These are phyloP conservation scores for Coprinopsis strossmayeri DNA, from an alignment of 768 basidiomycete species.

Conservation along the genomic window DNA sequence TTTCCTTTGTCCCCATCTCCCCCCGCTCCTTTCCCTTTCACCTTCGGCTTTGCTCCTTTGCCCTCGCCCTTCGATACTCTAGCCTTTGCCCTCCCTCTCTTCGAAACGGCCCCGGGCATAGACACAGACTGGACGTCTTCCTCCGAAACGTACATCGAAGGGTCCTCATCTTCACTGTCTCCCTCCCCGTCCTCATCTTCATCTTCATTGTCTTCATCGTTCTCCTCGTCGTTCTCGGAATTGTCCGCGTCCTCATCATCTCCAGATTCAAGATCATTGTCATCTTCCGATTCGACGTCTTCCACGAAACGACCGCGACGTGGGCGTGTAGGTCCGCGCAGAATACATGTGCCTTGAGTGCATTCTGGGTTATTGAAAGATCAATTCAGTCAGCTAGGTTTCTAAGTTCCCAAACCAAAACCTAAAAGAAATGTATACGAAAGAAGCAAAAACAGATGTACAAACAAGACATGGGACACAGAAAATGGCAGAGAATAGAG, in stretches of 20 bases:
- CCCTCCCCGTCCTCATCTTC: not conserved
- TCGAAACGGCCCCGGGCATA: not conserved
- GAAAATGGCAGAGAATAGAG: too few relatives aligned
- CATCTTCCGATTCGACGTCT: slow-evolving; percentile 28
- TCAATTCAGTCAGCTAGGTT: too few relatives aligned
- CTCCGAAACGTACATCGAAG: not conserved
- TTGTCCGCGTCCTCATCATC: slow-evolving; percentile 29
- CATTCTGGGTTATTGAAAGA: too few relatives aligned
- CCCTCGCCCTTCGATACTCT: not conserved
- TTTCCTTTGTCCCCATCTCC: slow-evolving; percentile 22
- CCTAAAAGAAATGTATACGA: too few relatives aligned
- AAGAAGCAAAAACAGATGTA: too few relatives aligned
- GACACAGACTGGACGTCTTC: not conserved
- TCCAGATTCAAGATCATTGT: slow-evolving; percentile 25
- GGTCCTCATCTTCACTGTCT: slow-evolving; percentile 4
- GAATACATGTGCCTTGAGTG: too few relatives aligned
- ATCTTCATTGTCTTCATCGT: slow-evolving; percentile 31
- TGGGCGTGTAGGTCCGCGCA: too few relatives aligned
- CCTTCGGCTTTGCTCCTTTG: slow-evolving; percentile 18
- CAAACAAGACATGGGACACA: too few relatives aligned
- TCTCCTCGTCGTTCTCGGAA: slow-evolving; percentile 26
- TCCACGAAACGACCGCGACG: too few relatives aligned
- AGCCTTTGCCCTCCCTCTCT: not conserved
- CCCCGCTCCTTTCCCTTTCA: slow-evolving; percentile 18
- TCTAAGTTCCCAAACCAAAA: too few relatives aligned